Conservation (phyloP, 352 stramenopile genomes). For the Globisporangium nodosum region DNA sequence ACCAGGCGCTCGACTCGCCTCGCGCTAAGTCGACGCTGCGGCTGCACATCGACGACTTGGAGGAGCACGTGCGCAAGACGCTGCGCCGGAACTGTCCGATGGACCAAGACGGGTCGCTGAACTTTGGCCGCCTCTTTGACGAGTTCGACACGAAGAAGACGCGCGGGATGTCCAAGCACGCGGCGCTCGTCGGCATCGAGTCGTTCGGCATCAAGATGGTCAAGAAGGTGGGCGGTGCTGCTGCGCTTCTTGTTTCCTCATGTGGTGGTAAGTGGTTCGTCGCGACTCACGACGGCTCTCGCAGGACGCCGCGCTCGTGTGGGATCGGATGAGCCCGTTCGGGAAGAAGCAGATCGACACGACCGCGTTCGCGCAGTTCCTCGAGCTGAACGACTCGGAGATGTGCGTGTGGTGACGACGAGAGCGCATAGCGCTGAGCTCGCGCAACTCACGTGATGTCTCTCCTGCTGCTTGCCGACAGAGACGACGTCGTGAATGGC, state of each 20-base stretch:
- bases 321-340: constrained; percentile 66
- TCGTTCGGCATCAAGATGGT: constrained; percentile 71
- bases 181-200: constrained; percentile 41
- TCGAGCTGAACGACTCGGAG: constrained; percentile 72
- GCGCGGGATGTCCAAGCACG: constrained; percentile 39
- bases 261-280: not conserved
- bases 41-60: constrained; percentile 58
- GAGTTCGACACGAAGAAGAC: constrained; percentile 73
- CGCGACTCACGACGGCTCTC: constrained; percentile 5
- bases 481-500: constrained; percentile 56
- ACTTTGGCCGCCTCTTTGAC: constrained; percentile 69
- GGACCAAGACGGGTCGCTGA: constrained; percentile 71
- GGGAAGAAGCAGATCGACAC: constrained; percentile 52
- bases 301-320: constrained; percentile 52
- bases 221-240: constrained; percentile 42
- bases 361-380: constrained; percentile 48
- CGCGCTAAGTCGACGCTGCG: constrained; percentile 32
- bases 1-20: constrained; percentile 32
- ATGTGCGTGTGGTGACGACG: constrained; percentile 32
- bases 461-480: constrained; percentile 12
- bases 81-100: constrained; percentile 65
- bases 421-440: too few relatives aligned
- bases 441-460: not conserved
- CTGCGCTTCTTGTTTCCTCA: not conserved
- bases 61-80: constrained; percentile 63